Percentiles rank a stretch among this genome's conserved stretches.
Conservation (phyloP, 1,284 basidiomycete genomes). For the Thecaphora thlaspeos region DNA sequence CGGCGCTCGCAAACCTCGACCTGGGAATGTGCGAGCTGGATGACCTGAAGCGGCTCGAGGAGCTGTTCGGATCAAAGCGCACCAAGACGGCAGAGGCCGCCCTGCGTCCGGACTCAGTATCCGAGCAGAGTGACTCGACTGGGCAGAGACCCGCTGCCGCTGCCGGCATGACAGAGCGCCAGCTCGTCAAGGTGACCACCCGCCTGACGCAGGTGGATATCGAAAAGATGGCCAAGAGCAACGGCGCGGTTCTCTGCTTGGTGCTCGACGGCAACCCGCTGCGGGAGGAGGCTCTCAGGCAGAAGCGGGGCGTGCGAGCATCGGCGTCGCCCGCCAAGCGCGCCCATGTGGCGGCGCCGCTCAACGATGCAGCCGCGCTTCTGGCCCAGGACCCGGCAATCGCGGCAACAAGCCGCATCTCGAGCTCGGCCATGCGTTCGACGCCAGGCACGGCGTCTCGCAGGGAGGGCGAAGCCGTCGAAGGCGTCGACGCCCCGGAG, state of each 20-base stretch:
- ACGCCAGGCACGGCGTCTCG: not conserved
- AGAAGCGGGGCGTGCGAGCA: conserved; percentile 38
- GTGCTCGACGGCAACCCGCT: conserved; percentile 43
- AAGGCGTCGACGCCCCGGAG: conserved; percentile 10
- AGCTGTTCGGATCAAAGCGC: conserved; percentile 34
- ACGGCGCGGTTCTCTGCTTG: conserved; percentile 21
- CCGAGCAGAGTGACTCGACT: not conserved
- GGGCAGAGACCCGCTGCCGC: conserved; percentile 3
- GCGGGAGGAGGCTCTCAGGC: conserved; percentile 35
- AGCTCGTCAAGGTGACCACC: conserved; percentile 34
- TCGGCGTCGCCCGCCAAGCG: conserved; percentile 27
- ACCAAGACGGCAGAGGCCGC: conserved; percentile 24
- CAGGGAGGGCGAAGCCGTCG: not conserved
- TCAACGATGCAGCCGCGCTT: not conserved
- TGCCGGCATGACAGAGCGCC: conserved; percentile 17
- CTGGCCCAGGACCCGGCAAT: not conserved
- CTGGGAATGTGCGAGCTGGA: conserved; percentile 46
- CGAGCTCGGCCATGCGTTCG: not conserved
- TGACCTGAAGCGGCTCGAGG: conserved; percentile 34
- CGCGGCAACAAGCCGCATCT: not conserved
- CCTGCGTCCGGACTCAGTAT: conserved; percentile 11
- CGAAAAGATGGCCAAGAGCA: conserved; percentile 15
- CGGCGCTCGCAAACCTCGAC: conserved; percentile 28
- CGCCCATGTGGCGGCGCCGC: conserved; percentile 8
- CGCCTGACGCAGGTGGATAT: conserved; percentile 19